These are phyloP conservation scores for Cutaneotrichosporon curvatum DNA, from an alignment of 1,284 basidiomycete species.

Conservation along the genomic window DNA sequence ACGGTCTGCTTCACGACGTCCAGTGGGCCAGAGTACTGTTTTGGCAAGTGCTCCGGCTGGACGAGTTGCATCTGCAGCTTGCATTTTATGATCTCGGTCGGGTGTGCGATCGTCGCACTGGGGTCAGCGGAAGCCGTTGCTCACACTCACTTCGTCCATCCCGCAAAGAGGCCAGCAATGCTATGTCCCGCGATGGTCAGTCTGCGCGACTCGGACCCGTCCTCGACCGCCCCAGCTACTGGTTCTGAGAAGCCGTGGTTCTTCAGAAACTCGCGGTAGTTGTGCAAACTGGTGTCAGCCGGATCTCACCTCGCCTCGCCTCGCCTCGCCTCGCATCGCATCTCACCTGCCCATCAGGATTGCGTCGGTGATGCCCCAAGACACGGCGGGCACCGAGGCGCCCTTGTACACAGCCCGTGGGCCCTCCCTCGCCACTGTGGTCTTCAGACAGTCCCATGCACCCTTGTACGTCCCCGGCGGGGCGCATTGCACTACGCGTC, in stretches of 20 bases:
- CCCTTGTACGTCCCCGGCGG: slow-evolving; percentile 41
- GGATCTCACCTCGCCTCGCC: not conserved
- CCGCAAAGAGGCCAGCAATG: slow-evolving; percentile 42
- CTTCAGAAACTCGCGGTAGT: slow-evolving; percentile 40
- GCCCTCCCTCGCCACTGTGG: slow-evolving; percentile 23
- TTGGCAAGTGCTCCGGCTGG: slow-evolving; percentile 29
- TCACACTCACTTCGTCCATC: slow-evolving; percentile 43
- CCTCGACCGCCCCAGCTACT: no score
- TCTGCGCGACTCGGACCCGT: slow-evolving; percentile 23
- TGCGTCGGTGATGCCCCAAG: slow-evolving; percentile 46
- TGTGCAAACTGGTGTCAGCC: slow-evolving; percentile 36
- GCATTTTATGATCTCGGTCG: slow-evolving; percentile 46
- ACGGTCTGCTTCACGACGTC: slow-evolving; percentile 44
- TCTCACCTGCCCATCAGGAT: slow-evolving; percentile 45
- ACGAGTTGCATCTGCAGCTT: slow-evolving; percentile 44
- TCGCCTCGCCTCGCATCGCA: not conserved
- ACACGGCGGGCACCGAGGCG: slow-evolving; percentile 43
- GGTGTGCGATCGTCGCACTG: slow-evolving; percentile 44
- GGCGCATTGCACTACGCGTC: slow-evolving; percentile 38
- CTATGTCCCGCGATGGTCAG: slow-evolving; percentile 40
- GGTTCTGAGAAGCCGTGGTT: slow-evolving; percentile 28
- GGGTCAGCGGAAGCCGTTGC: slow-evolving; percentile 1
- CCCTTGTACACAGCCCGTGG: slow-evolving; percentile 45
- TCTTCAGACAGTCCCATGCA: slow-evolving; percentile 37
- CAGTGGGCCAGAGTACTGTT: slow-evolving; percentile 36